Evolutionary conservation across 352 stramenopile species (phyloP).

Genomic region (Globisporangium okanoganense): DNA sequence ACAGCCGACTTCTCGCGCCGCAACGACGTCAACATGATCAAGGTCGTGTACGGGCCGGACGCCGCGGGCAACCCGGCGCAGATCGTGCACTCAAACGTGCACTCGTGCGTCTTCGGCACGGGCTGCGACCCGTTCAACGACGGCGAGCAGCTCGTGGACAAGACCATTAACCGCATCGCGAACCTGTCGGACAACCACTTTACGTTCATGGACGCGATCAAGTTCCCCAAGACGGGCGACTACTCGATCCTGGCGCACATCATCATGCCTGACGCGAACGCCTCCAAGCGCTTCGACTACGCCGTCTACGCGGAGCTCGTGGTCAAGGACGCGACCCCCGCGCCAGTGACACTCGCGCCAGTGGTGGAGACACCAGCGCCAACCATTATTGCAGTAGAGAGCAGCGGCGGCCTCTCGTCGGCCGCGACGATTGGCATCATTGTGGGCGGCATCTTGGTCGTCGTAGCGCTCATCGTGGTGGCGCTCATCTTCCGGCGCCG

Average conservation of each 20-base stretch:
- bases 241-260: slow-evolving; percentile 60
- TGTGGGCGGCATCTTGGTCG: slow-evolving; percentile 44
- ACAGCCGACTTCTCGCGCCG: slow-evolving; percentile 33
- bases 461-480: slow-evolving; percentile 39
- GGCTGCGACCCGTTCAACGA: slow-evolving; percentile 56
- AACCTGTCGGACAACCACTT: slow-evolving; percentile 53
- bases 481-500: slow-evolving; percentile 33
- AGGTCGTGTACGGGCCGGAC: slow-evolving; percentile 35
- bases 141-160: slow-evolving; percentile 43
- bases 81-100: slow-evolving; percentile 65
- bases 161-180: slow-evolving; percentile 48
- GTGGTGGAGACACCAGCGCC: neutral
- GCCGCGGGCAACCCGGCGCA: slow-evolving; percentile 31
- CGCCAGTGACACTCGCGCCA: slow-evolving; percentile 4
- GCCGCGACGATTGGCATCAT: slow-evolving; percentile 52
- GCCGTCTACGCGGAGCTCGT: slow-evolving; percentile 42
- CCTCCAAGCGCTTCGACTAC: slow-evolving; percentile 43
- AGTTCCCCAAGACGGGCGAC: slow-evolving; percentile 28
- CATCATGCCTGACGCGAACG: slow-evolving; percentile 49
- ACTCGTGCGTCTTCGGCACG: slow-evolving; percentile 47
- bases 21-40: slow-evolving; percentile 50
- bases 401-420: slow-evolving; percentile 34
- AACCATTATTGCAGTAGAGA: neutral
- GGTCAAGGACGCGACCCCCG: slow-evolving; percentile 21
- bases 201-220: slow-evolving; percentile 29